Base-by-base conservation (phyloP, 2,329 filamentous ascomycete genomes). In the Mycosphaerella sp. region DNA sequence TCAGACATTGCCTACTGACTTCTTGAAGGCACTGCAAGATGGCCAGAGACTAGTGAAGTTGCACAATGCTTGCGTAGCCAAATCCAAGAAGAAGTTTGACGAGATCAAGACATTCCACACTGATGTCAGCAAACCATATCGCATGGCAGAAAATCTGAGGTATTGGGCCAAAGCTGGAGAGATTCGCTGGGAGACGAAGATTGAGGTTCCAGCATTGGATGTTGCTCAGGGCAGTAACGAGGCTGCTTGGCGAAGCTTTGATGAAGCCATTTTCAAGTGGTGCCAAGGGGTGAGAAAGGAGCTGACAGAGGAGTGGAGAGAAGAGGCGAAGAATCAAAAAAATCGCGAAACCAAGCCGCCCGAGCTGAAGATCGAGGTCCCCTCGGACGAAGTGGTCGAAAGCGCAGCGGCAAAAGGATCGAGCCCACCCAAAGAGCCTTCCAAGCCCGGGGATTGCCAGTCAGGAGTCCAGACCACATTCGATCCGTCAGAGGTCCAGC, bases 161-260 rank as follows among this genome's bases (percentile, higher is more conserved):
- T 98, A 87, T 76, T 98, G 93, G 92, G 81, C 87, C 72, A 98
- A 98, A 75, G 93, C 92, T 1, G 90, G 91, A 6, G 91, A 98
- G 73, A 78, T 97, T 55, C 83, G 93, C 52, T 98, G 92, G 85
- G 93, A 97, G 72, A 81, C 91, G 39, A 80, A 87, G 62, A 77
- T 97, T 48, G 82, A 85, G 59, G 79, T 95, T 51, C 89, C 96
- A 66, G 89, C 92, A 21, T 85, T 95, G 72, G 89, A 86, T 29
- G 80, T 96, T 6, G 91, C 95, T 21, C 86, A 91, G 67, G 85
- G 85, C 66, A 85, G 78, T 56, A 78, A 81, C 47, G 78, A 78
- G 1, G 45, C 44, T 12, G 83, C 83, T 10, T 96, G 91, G 91
- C 75, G 80, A 48, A 81, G 84, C 52, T 95, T 98, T 60, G 91